Base-by-base conservation (phyloP, 768 basidiomycete genomes). In the Gyrodon lividus region DNA sequence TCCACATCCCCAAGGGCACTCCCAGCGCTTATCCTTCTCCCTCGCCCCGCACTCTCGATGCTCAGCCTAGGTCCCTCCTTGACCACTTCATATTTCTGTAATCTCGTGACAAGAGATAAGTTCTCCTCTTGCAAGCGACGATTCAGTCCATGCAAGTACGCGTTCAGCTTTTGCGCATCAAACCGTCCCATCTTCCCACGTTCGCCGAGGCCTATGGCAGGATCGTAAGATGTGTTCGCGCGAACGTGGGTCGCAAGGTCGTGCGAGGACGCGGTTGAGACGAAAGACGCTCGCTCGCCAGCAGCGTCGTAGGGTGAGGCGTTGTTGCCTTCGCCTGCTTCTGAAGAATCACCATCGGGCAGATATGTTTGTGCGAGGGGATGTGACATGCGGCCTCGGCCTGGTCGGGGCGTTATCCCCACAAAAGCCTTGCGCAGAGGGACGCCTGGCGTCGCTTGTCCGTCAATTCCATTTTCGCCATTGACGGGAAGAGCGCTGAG, bases 191-290 rank as follows among this genome's bases (percentile, higher is more conserved):
- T 80, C 16, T 84, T 87, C 22, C 79, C 81, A 22, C 79, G 79
- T 6, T 79, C 77, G 8, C 83, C 86, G 42, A 87, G 82, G 13
- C 88, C 89, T 64, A 90, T 82, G 2, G 84, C 81, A 22, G 89
- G 89, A 61, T 94, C 93, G 55, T 94, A 92, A 7, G 91, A 93
- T 12, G 90, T 89, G 62, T 96, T 95, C 50, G 82, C 87, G 8
- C 89, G 81, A 43, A 74, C 69, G 63, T 90, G 84, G 5, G 85
- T 83, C 2, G 90, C 91, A 37, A 96, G 74, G 64, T 96, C 92
- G 57, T 95, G 89, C 20, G 93, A 93, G 1, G 91, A 92, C 1
- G 88, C 81, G 1, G 87, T 91, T 4, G 91, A 92, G 42, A 89
- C 74, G 66, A 87, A 83, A 1, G 91, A 92, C 0, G 76, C 80